Percentiles rank a stretch among this genome's conserved stretches.
Evolutionary conservation across 2,329 filamentous ascomycete species (phyloP).

Genomic region (Harringtonia aguacate): DNA sequence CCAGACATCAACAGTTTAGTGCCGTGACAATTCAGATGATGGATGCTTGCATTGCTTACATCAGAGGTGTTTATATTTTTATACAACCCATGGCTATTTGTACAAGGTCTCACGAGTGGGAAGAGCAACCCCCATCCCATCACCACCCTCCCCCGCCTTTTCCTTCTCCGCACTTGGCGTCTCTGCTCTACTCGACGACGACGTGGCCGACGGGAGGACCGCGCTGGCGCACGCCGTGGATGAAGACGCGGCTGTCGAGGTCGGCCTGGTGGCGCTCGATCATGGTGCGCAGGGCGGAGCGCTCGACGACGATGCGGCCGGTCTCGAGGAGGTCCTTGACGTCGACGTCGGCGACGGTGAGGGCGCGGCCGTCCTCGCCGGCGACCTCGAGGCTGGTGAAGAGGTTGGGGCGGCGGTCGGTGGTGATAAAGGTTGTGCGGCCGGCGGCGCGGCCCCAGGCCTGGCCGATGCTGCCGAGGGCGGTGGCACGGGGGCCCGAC

Average conservation of each 20-base stretch:
- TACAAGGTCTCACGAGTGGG: too few relatives aligned
- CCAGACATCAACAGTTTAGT: too few relatives aligned
- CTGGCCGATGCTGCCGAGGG: slow-evolving; percentile 31
- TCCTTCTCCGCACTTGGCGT: too few relatives aligned
- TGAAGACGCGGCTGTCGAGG: slow-evolving; percentile 35
- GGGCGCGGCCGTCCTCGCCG: slow-evolving; percentile 55
- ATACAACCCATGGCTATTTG: too few relatives aligned
- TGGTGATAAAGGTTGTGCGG: slow-evolving; percentile 66
- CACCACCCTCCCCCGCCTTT: too few relatives aligned
- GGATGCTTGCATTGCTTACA: too few relatives aligned
- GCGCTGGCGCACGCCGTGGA: slow-evolving; percentile 26
- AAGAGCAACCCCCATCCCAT: too few relatives aligned
- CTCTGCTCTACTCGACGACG: slow-evolving; percentile 15
- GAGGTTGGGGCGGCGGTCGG: slow-evolving; percentile 47
- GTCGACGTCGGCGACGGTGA: slow-evolving; percentile 71
- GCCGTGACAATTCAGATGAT: too few relatives aligned
- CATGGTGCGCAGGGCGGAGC: slow-evolving; percentile 64
- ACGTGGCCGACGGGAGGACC: slow-evolving; percentile 28
- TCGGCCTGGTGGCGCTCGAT: slow-evolving; percentile 63
- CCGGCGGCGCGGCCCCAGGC: slow-evolving; percentile 57
- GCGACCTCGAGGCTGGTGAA: slow-evolving; percentile 55
- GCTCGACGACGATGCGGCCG: slow-evolving; percentile 78
- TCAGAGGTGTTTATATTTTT: too few relatives aligned
- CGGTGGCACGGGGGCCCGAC: background rate
- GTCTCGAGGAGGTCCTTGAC: slow-evolving; percentile 89